Percentiles rank a stretch among this genome's conserved stretches.
phyloP scores from a whole-genome alignment of 2,329 filamentous ascomycete species.

The Chaetomium strumarium region DNA sequence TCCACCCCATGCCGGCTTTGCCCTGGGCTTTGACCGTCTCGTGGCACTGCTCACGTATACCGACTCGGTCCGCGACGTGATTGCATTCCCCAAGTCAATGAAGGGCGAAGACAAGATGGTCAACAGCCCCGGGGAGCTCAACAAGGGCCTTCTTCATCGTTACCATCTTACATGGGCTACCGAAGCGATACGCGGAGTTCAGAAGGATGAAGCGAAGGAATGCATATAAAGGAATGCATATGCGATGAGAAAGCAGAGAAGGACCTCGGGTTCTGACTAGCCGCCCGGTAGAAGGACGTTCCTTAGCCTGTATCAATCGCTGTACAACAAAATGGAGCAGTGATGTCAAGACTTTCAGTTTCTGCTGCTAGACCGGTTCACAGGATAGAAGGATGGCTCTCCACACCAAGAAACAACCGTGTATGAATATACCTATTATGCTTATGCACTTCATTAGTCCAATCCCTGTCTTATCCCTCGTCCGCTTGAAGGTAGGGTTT shows the following conservation, averaged over 20 bases:
- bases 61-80: conserved; percentile 81
- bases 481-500: too few species aligned
- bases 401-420: too few species aligned
- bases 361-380: background rate
- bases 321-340: conserved; percentile 1
- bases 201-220: too few species aligned
- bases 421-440: too few species aligned
- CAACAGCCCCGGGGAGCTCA: conserved; percentile 66
- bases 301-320: background rate
- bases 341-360: background rate
- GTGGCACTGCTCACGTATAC: conserved; percentile 72
- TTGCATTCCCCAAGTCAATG: conserved; percentile 92
- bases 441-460: too few species aligned
- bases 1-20: conserved; percentile 90
- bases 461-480: too few species aligned
- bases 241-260: too few species aligned
- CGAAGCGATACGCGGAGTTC: background rate
- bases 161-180: conserved; percentile 37
- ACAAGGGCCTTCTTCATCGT: conserved; percentile 45
- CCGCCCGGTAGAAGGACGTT: too few species aligned
- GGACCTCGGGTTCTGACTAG: too few species aligned
- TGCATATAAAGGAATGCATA: too few species aligned
- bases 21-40: conserved; percentile 84
- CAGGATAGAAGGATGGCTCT: background rate
- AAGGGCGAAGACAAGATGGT: conserved; percentile 84